phyloP scores from a whole-genome alignment of 495 filamentous ascomycete species.

The Recurvomyces mirabilis region DNA sequence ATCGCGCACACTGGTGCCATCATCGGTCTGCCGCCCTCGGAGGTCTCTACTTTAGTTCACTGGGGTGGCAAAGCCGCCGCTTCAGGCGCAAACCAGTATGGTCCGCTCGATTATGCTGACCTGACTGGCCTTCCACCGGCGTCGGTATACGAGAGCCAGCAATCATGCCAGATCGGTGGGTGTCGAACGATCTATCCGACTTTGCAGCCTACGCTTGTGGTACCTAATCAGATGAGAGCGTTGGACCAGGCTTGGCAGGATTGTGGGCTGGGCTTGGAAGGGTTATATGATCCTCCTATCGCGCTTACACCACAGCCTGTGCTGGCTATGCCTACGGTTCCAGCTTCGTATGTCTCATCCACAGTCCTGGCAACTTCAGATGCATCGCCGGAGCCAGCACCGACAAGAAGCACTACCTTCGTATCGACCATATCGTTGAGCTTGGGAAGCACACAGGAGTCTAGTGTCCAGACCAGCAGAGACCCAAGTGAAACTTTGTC shows the following conservation, averaged over 20 bases:
- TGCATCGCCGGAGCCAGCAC: too few relatives aligned
- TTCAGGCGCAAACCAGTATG: conserved; percentile 4
- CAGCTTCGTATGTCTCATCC: too few relatives aligned
- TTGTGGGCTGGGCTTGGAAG: conserved; percentile 4
- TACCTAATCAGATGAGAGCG: conserved; percentile 1
- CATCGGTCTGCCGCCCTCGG: background rate
- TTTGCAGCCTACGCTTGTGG: conserved; percentile 1
- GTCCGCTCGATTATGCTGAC: conserved; percentile 3
- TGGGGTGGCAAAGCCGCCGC: background rate
- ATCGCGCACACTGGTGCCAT: background rate
- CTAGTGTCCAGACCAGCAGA: too few relatives aligned
- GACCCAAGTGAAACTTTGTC: too few relatives aligned
- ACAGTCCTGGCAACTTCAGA: too few relatives aligned
- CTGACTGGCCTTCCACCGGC: conserved; percentile 1
- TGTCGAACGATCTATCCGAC: conserved; percentile 10
- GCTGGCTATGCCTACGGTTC: background rate
- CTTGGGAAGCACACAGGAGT: too few relatives aligned
- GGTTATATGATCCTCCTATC: conserved; percentile 9
- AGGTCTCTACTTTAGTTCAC: conserved; percentile 9
- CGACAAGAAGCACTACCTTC: too few relatives aligned
- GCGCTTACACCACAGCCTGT: conserved; percentile 3
- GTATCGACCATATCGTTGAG: too few relatives aligned
- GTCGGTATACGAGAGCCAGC: conserved; percentile 3
- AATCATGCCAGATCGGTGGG: conserved; percentile 1
- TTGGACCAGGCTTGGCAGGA: conserved; percentile 5